Percentiles rank a stretch among this genome's conserved stretches.
Conservation (phyloP, 148 eudicot species). For the Fallopia convolvulus region DNA sequence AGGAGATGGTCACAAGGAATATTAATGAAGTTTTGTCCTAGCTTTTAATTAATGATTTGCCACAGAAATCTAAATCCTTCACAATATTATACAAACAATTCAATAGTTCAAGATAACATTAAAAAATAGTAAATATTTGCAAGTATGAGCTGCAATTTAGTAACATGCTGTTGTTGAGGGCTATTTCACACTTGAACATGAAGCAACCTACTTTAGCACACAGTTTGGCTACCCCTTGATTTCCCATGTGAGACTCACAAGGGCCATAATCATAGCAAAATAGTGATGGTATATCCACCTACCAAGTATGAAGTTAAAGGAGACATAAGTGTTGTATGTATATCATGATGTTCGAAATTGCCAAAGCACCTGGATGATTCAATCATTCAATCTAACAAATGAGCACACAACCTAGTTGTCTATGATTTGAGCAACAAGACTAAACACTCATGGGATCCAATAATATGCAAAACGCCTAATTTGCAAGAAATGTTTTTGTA, state of each 20-base stretch:
- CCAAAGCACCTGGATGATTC: neutral
- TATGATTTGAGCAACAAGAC: neutral
- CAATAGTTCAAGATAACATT: too few relatives aligned
- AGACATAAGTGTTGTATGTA: neutral
- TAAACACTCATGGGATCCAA: neutral
- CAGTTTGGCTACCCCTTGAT: slow-evolving; percentile 78
- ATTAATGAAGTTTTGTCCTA: neutral
- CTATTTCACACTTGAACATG: neutral
- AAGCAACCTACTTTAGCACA: slow-evolving; percentile 68
- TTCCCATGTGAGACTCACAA: slow-evolving; percentile 97
- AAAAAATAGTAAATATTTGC: neutral
- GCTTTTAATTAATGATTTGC: neutral
- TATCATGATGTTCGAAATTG: neutral
- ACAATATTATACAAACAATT: neutral
- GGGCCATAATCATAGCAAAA: slow-evolving; percentile 91
- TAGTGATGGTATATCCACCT: slow-evolving; percentile 99
- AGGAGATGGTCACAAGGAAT: neutral
- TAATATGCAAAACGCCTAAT: neutral
- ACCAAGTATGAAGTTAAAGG: neutral
- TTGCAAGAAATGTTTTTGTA: neutral
- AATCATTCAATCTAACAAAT: neutral
- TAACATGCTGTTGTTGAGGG: neutral
- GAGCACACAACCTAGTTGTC: neutral
- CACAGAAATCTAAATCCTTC: neutral
- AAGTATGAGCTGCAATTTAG: neutral